Percentiles rank a stretch among this genome's conserved stretches.
Evolutionary conservation across 1,284 basidiomycete genomes (phyloP).

Genomic region (Pseudozyma hubeiensis): DNA sequence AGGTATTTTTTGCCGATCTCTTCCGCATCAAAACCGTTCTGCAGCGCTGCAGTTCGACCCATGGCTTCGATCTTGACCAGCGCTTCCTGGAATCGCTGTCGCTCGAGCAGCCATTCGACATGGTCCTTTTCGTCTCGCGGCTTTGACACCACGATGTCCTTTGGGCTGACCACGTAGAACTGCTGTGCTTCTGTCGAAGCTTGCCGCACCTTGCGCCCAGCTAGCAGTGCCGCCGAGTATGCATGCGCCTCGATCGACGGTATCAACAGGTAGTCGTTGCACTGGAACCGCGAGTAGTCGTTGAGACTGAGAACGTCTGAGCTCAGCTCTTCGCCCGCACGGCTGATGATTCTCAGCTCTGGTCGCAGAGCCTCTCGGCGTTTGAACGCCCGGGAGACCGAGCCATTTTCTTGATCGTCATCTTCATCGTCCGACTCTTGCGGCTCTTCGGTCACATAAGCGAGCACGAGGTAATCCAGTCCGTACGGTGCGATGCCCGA

Average conservation of each 20-base stretch:
- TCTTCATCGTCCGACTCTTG: constrained; percentile 45
- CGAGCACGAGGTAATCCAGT: constrained; percentile 79
- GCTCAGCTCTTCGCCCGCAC: constrained; percentile 86
- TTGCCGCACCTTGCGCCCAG: constrained; percentile 33
- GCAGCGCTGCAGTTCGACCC: constrained; percentile 66
- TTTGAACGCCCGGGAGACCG: constrained; percentile 70
- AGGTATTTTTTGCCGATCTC: constrained; percentile 65
- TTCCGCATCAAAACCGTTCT: constrained; percentile 74
- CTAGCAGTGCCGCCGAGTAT: constrained; percentile 43
- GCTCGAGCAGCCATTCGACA: constrained; percentile 90
- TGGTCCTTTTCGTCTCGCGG: constrained; percentile 90
- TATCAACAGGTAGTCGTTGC: constrained; percentile 88
- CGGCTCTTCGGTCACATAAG: constrained; percentile 73
- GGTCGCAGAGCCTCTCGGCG: constrained; percentile 86
- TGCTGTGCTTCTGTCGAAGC: constrained; percentile 44
- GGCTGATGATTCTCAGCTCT: constrained; percentile 90
- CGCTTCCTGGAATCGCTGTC: constrained; percentile 87
- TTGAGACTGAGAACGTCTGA: constrained; percentile 85
- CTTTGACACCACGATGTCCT: constrained; percentile 85
- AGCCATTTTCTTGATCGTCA: constrained; percentile 13
- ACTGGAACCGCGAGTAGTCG: constrained; percentile 84
- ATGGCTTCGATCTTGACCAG: constrained; percentile 82
- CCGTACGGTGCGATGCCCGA: constrained; percentile 86
- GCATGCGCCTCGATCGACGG: constrained; percentile 54
- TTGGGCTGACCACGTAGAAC: constrained; percentile 86